phyloP scores from a whole-genome alignment of 768 basidiomycete species.

The Xerocomellus intermedius region DNA sequence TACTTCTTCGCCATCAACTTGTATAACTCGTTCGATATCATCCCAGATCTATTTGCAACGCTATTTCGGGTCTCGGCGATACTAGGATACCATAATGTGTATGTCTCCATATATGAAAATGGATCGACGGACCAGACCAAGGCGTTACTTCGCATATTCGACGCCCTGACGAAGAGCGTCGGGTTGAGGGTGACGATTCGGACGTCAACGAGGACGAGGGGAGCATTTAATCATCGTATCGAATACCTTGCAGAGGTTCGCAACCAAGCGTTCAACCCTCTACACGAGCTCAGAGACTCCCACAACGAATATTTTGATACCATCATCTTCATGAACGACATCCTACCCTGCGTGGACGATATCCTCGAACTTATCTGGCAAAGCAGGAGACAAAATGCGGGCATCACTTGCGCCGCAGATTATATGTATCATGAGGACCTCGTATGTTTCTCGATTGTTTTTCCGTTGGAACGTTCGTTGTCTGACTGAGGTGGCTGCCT shows the following conservation, averaged over 20 bases:
- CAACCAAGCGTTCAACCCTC: constrained; percentile 93
- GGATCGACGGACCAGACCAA: constrained; percentile 99
- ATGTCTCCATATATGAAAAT: constrained; percentile 98
- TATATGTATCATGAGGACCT: constrained; percentile 99
- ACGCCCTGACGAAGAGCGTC: constrained; percentile 84
- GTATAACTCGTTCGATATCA: constrained; percentile 98
- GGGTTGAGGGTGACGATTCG: constrained; percentile 93
- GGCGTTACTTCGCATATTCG: constrained; percentile 91
- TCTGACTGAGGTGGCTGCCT: background rate
- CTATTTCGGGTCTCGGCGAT: constrained; percentile 92
- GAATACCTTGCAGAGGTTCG: constrained; percentile 99
- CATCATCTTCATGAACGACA: constrained; percentile 99
- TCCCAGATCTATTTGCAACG: constrained; percentile 95
- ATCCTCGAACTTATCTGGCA: constrained; percentile 98
- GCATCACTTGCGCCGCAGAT: constrained; percentile 96
- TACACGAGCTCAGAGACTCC: constrained; percentile 89
- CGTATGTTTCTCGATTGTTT: constrained; percentile 39
- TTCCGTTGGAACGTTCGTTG: background rate
- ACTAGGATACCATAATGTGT: constrained; percentile 97
- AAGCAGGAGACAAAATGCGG: constrained; percentile 87
- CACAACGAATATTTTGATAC: constrained; percentile 95
- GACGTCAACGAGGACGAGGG: constrained; percentile 88
- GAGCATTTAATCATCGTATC: constrained; percentile 98
- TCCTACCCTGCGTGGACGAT: constrained; percentile 97
- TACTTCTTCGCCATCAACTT: constrained; percentile 99